Percentiles rank a stretch among this genome's conserved stretches.
phyloP scores from a whole-genome alignment of 306 rosid species.

The Rosa lucieae region DNA sequence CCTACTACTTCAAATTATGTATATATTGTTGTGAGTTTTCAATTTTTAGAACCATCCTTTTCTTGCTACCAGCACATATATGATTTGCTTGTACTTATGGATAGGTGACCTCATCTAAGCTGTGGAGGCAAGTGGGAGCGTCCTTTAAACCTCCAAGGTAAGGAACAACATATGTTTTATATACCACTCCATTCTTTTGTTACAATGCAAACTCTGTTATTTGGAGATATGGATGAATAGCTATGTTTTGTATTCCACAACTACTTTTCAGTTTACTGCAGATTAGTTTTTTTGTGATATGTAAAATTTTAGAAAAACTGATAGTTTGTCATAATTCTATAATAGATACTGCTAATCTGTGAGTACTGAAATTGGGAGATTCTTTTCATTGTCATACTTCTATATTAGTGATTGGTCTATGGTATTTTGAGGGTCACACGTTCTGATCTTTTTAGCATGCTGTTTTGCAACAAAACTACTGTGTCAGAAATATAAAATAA shows the following conservation, averaged over 20 bases:
- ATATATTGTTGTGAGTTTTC: conserved; percentile 15
- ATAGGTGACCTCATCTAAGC: conserved; percentile 93
- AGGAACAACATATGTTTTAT: conserved; percentile 31
- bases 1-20: neutral
- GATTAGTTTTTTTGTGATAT: neutral
- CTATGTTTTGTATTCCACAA: neutral
- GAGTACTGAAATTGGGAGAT: neutral
- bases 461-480: neutral
- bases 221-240: neutral
- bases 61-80: conserved; percentile 25
- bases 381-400: neutral
- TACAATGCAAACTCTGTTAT: neutral
- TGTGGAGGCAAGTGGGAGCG: conserved; percentile 99
- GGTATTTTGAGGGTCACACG: neutral
- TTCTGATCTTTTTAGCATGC: neutral
- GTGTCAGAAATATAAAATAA: neutral
- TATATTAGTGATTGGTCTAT: conserved; percentile 11
- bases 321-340: neutral
- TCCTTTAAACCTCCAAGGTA: conserved; percentile 99
- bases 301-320: neutral
- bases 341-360: neutral
- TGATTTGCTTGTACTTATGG: conserved; percentile 32
- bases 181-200: neutral
- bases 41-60: conserved; percentile 23
- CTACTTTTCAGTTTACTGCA: neutral